A percentile compares a stretch with the other conserved stretches of the same genome.
Conservation (phyloP, 208 protist species). For the Endotrypanum monterogeii region DNA sequence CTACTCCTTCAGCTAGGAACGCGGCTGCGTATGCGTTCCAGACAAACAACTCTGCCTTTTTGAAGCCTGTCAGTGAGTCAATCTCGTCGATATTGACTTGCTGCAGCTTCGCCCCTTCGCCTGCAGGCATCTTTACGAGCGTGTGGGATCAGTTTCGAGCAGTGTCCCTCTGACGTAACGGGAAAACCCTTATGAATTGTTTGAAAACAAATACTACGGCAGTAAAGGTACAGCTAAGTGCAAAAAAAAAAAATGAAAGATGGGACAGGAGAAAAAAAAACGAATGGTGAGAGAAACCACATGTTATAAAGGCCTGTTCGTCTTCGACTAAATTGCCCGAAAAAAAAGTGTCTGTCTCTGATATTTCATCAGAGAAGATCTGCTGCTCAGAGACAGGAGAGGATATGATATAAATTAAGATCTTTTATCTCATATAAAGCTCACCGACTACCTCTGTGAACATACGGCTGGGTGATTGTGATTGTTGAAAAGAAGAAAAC, state of each 20-base stretch:
- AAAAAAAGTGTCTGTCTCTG: too few species aligned
- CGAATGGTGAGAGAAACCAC: too few species aligned
- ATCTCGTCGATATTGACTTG: slow-evolving; percentile 78
- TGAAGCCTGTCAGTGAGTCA: slow-evolving; percentile 83
- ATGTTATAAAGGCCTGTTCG: too few species aligned
- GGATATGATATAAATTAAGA: too few species aligned
- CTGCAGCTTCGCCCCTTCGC: slow-evolving; percentile 10
- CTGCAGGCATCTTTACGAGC: slow-evolving; percentile 9
- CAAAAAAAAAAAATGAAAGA: neutral
- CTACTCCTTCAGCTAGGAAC: slow-evolving; percentile 60
- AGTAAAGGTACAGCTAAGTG: neutral
- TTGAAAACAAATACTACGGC: too few species aligned
- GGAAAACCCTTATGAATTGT: neutral
- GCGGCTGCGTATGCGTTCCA: slow-evolving; percentile 75
- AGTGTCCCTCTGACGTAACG: neutral
- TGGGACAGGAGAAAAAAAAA: too few species aligned
- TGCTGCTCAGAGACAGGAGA: too few species aligned
- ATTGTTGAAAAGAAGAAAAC: neutral
- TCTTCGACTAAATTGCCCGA: too few species aligned
- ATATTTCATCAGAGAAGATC: too few species aligned
- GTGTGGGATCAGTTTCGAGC: neutral
- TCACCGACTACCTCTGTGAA: too few species aligned
- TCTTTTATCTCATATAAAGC: too few species aligned
- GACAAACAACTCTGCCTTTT: slow-evolving; percentile 72
- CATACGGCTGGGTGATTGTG: too few species aligned